Evolutionary conservation across 1,284 basidiomycete genomes (phyloP), one percentile per base, ranked within the genome.

Genomic region (Agaricales sp.): DNA sequence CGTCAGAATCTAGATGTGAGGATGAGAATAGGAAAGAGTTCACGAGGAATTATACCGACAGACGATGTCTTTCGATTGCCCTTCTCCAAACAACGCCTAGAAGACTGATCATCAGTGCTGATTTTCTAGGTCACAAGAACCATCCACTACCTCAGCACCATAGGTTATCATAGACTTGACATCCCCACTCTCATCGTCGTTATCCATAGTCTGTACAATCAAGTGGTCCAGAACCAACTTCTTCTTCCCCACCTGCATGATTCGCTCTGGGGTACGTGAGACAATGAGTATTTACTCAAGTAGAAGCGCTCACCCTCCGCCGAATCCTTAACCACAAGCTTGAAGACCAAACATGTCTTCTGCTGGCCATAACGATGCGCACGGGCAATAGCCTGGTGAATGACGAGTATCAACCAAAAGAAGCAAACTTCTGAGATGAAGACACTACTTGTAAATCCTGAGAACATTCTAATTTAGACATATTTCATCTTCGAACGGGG

Each of bases 201-300:
- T 78, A 56, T 90, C 87, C 80, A 94, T 91, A 62, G 91, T 91
- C 66, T 94, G 92, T 3, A 92, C 92, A 52, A 95, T 93, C 13
- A 95, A 70, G 66, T 95, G 92, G 59, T 94, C 92, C 2, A 95
- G 71, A 4, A 91, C 84, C 38, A 94, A 75, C 63, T 94, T 95
- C 69, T 88, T 89, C 70, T 93, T 93, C 23, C 88, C 89, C 16
- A 81, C 79, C 64, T 89, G 82, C 65, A 93, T 78, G 57, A 93
- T 95, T 44, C 82, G 82, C 59, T 92, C 92, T 92, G 57, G 16
- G 25, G 45, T 13, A 35, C 23, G 53, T 46, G 51, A 56, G 53
- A 20, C 14, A 35, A 51, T n/a, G 47, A 20, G 51, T 37, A 54
- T 37, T 16, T 43, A 3, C 3, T 26, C 22, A 13, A 43, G 43